Evolutionary conservation across 1,284 basidiomycete genomes (phyloP).

Genomic region (Marasmius tenuissimus): DNA sequence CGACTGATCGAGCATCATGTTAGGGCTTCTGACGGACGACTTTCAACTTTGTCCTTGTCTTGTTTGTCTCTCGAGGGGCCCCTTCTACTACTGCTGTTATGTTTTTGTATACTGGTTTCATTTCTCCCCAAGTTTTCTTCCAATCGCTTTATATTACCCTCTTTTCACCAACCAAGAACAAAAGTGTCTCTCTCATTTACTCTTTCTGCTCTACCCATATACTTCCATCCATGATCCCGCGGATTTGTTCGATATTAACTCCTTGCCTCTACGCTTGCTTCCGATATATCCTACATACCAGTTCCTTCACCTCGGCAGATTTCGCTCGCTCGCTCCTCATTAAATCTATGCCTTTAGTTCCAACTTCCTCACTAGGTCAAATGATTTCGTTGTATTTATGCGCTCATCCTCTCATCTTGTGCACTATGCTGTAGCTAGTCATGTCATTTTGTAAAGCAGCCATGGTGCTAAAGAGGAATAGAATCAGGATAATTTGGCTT

Average conservation of each 20-base stretch:
- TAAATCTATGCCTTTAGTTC: conserved; percentile 12
- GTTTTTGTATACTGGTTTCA: conserved; percentile 11
- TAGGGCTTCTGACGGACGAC: neutral
- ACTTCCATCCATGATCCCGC: neutral
- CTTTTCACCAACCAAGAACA: neutral
- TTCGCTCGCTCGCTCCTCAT: neutral
- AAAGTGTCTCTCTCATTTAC: neutral
- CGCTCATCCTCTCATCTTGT: conserved; percentile 7
- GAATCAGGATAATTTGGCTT: neutral
- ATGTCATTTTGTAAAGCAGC: neutral
- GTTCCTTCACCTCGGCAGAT: neutral
- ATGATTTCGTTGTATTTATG: conserved; percentile 9
- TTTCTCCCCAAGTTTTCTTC: neutral
- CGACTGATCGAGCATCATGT: conserved; percentile 7
- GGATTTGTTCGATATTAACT: conserved; percentile 1
- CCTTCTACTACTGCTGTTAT: neutral
- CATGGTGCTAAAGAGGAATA: neutral
- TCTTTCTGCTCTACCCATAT: neutral
- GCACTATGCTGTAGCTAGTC: conserved; percentile 11
- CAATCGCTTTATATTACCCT: conserved; percentile 10
- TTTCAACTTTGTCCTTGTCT: neutral
- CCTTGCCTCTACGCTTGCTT: neutral
- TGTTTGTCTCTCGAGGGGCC: conserved; percentile 2
- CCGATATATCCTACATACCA: neutral
- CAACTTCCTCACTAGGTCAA: neutral